Evolutionary conservation across 306 rosid genomes (phyloP), one percentile per base, ranked within the genome.

Genomic region (Inga oerstediana): DNA sequence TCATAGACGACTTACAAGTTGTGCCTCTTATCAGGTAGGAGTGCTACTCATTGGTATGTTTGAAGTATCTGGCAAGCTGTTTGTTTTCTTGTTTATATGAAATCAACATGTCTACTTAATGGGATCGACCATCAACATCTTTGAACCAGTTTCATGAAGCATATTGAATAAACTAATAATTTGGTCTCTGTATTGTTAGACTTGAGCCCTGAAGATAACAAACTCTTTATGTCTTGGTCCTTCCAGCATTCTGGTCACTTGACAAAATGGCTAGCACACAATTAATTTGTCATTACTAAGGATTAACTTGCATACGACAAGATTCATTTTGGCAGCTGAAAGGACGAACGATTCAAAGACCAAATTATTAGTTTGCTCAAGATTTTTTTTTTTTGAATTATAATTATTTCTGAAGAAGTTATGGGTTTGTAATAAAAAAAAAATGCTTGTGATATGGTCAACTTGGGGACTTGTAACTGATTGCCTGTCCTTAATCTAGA

Each of bases 1-100:
- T 95, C 19, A 88, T 95, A 39, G 90, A 93, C 14, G 95, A 91
- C 74, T 95, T 93, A 0, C 83, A 86, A 74, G 97, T 93, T 79
- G 97, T 95, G 84, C 93, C 91, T 65, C 91, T 91, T 78, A 91
- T 95, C 65, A 91, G 98, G 98, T 94, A 61, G 44, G 20, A 75
- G 20, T 72, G 32, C 7, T 30, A 22, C 48, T 30, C 10, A 54
- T 67, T 73, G 9, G 69, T 81, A 20, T 61, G 35, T 61, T 74
- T 79, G 24, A 76, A 37, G 59, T 46, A 80, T 85, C 10, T 30
- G 16, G 27, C 43, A 64, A 79, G 81, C 43, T 85, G 90, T 80
- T 87, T 82, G 86, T 54, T 87, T 78, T 65, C 3, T 62, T 82
- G 79, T 27, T 39, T 19, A n/a, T 78, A 22, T 44, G 75, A 78